Base-by-base conservation (phyloP, 78 protist genomes). In the Monocercomonoides exilis region DNA sequence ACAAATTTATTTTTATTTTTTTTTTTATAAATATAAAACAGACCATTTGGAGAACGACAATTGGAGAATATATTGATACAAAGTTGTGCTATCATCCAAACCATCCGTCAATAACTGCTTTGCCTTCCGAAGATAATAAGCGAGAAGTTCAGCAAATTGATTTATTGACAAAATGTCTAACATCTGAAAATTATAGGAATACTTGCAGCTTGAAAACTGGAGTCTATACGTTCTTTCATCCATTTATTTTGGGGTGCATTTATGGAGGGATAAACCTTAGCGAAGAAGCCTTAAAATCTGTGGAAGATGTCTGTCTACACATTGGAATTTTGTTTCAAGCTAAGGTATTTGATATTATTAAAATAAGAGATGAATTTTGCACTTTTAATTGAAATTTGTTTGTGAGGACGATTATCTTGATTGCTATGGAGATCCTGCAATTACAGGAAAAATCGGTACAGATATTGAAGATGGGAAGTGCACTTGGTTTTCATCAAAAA, bases 391-490 rank as follows among this genome's bases (percentile, higher is more conserved):
- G n/a, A n/a, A n/a, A n/a, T 1, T 0, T 1, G n/a, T 43, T 33
- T n/a, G 64, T 0, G 89, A 96, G 89, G 99, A 98, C 82, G 99
- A 98, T 88, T 94, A 86, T 91, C 92, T 98, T 41, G 99, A 98
- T 91, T 94, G 97, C 87, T 98, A 88, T 77, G 99, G 97, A 46
- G 92, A 92, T 43, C 97, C 97, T n/a, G 89, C 81, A 45, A 91
- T 87, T 35, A 90, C 94, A 32, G 99, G 99, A 45, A 98, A 98
- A 92, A 90, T 95, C 87, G 99, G 99, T 46, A 91, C 97, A 4
- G 99, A 97, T 87, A 97, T 97, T 41, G 93, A 94, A 44, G 99
- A 97, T 90, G 91, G 92, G 82, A 97, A 97, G 94, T 96, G 98
- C 87, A 11, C 90, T 43, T 97, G 99, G 99, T 91, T 96, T 43